Conservation (phyloP, 352 stramenopile genomes). For the Blastocystis sp. region DNA sequence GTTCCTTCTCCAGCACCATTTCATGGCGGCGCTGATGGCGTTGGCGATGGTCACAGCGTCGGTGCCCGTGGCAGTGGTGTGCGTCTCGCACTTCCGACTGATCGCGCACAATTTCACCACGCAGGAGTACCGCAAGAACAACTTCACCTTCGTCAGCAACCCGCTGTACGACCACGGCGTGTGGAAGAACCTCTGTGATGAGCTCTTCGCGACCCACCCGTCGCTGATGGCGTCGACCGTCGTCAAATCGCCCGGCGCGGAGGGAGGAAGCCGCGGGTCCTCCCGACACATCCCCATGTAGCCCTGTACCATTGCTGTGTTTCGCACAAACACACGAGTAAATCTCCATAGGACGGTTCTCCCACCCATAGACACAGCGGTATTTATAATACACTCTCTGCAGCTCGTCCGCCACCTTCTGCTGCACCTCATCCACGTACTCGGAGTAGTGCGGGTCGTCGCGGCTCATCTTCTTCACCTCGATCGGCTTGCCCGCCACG, state of each 20-base stretch:
- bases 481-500: not conserved
- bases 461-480: conserved; percentile 39
- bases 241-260: not conserved
- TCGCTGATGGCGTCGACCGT: conserved; percentile 36
- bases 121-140: conserved; percentile 27
- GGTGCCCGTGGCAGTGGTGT: not conserved
- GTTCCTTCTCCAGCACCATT: not conserved
- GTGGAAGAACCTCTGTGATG: conserved; percentile 39
- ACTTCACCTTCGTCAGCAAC: conserved; percentile 28
- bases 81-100: not conserved
- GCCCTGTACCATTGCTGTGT: not conserved
- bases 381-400: conserved; percentile 69
- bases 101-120: conserved; percentile 43
- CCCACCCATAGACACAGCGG: conserved; percentile 51
- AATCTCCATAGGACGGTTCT: conserved; percentile 40
- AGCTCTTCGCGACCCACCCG: conserved; percentile 41
- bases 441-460: conserved; percentile 10
- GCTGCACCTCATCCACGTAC: conserved; percentile 63
- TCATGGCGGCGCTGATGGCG: not conserved
- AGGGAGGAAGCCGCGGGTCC: too few relatives aligned
- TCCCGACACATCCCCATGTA: not conserved
- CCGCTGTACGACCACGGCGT: conserved; percentile 56
- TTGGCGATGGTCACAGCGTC: conserved; percentile 64
- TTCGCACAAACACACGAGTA: conserved; percentile 51
- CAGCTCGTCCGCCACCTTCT: conserved; percentile 56